Percentiles rank a stretch among this genome's conserved stretches.
phyloP scores from a whole-genome alignment of 176 grass and related monocot genomes.

The Microstegium vimineum region DNA sequence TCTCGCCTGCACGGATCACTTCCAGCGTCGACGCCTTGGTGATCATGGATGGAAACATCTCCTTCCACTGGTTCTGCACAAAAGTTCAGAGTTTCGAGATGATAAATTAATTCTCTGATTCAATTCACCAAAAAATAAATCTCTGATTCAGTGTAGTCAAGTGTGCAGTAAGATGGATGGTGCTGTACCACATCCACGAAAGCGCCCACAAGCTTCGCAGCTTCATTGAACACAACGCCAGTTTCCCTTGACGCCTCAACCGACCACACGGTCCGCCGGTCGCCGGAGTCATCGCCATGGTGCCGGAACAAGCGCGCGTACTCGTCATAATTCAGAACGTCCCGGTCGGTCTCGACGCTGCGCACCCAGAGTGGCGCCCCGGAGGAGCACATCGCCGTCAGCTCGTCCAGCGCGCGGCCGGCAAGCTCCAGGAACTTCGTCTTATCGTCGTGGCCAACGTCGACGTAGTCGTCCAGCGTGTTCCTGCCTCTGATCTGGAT shows the following conservation, averaged over 20 bases:
- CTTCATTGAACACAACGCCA: conserved; percentile 46
- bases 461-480: conserved; percentile 23
- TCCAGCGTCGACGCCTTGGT: too few species aligned
- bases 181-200: too few species aligned
- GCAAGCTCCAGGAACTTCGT: conserved; percentile 46
- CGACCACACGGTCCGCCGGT: conserved; percentile 8
- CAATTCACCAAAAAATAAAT: too few species aligned
- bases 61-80: too few species aligned
- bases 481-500: conserved; percentile 7
- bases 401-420: conserved; percentile 8
- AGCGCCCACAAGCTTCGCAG: neutral
- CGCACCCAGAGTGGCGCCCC: conserved; percentile 65
- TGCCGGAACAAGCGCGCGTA: conserved; percentile 58
- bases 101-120: too few species aligned
- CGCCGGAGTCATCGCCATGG: neutral
- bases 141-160: too few species aligned
- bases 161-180: too few species aligned
- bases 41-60: too few species aligned
- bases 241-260: conserved; percentile 60
- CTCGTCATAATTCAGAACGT: conserved; percentile 80
- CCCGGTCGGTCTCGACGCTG: conserved; percentile 51
- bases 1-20: too few species aligned
- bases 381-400: conserved; percentile 43
- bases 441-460: conserved; percentile 27
- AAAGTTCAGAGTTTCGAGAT: too few species aligned